Conservation (phyloP, 257 asterid genomes). For the Solanum bulbocastanum region DNA sequence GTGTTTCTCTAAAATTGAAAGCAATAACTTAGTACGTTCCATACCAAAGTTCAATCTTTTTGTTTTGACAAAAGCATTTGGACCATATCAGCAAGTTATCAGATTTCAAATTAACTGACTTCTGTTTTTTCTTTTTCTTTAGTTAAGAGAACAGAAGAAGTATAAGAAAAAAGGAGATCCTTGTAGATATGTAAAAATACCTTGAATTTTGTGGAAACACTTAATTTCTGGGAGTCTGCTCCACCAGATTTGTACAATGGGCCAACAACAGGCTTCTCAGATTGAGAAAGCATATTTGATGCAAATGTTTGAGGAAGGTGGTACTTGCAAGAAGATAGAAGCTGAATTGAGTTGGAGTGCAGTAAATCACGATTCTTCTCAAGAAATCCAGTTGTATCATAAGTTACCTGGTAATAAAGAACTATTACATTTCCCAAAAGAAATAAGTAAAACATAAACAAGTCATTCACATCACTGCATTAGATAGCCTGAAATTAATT, state of each 20-base stretch:
- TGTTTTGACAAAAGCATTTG: background rate
- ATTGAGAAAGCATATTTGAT: slow-evolving; percentile 68
- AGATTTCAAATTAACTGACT: background rate
- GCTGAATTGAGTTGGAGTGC: slow-evolving; percentile 81
- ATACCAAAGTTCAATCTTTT: background rate
- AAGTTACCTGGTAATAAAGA: slow-evolving; percentile 55
- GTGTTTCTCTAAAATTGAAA: background rate
- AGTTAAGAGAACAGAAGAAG: background rate
- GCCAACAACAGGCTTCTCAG: slow-evolving; percentile 83
- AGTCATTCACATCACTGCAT: background rate
- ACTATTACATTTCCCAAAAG: background rate
- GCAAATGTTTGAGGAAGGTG: slow-evolving; percentile 92
- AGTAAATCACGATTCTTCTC: slow-evolving; percentile 96
- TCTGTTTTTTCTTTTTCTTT: background rate
- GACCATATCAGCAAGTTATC: background rate
- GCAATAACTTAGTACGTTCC: background rate
- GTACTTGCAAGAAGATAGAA: slow-evolving; percentile 80
- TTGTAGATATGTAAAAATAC: slow-evolving; percentile 18
- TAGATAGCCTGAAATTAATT: background rate
- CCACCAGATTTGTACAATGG: slow-evolving; percentile 87
- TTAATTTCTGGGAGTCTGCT: slow-evolving; percentile 90
- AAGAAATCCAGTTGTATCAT: slow-evolving; percentile 84
- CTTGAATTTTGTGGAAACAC: slow-evolving; percentile 93
- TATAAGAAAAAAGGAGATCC: background rate
- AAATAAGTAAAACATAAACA: background rate